These are phyloP conservation scores for Apostasia ramifera DNA, from an alignment of 106 monocot species.

Conservation along the genomic window DNA sequence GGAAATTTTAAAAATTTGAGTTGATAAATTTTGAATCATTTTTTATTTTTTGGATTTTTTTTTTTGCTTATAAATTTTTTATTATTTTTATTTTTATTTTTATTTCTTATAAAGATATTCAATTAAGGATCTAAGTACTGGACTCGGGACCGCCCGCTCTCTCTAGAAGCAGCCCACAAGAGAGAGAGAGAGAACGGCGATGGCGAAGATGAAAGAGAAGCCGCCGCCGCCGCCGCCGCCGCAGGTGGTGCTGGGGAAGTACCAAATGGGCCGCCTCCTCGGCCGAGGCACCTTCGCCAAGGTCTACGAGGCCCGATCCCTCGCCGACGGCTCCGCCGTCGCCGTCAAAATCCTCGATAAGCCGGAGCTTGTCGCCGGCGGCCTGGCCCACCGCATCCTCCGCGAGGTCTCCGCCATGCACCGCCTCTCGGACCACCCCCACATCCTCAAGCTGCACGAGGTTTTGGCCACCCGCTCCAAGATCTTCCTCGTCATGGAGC, in stretches of 20 bases:
- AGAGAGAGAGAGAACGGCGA: background rate
- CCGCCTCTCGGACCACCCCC: conserved; percentile 40
- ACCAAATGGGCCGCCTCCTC: conserved; percentile 23
- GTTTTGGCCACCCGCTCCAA: conserved; percentile 43
- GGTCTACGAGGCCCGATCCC: conserved; percentile 10
- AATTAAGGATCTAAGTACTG: too few species aligned
- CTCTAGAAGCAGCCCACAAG: too few species aligned
- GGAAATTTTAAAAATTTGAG: too few species aligned
- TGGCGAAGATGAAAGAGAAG: background rate
- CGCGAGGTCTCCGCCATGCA: conserved; percentile 43
- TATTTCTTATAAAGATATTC: too few species aligned
- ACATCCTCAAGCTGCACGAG: conserved; percentile 42
- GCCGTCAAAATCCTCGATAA: conserved; percentile 29
- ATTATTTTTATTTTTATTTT: too few species aligned
- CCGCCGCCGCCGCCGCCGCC: background rate
- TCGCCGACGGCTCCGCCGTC: conserved; percentile 13
- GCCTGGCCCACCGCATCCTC: conserved; percentile 19
- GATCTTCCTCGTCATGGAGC: conserved; percentile 51
- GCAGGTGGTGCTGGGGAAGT: conserved; percentile 17
- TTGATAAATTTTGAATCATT: too few species aligned
- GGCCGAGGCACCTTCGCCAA: conserved; percentile 32
- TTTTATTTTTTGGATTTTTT: too few species aligned
- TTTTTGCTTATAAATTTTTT: too few species aligned
- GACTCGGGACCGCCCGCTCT: too few species aligned
- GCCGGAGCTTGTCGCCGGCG: conserved; percentile 5